Conservation (phyloP, 2,329 filamentous ascomycete species). For the Nigrograna mackinnonii region DNA sequence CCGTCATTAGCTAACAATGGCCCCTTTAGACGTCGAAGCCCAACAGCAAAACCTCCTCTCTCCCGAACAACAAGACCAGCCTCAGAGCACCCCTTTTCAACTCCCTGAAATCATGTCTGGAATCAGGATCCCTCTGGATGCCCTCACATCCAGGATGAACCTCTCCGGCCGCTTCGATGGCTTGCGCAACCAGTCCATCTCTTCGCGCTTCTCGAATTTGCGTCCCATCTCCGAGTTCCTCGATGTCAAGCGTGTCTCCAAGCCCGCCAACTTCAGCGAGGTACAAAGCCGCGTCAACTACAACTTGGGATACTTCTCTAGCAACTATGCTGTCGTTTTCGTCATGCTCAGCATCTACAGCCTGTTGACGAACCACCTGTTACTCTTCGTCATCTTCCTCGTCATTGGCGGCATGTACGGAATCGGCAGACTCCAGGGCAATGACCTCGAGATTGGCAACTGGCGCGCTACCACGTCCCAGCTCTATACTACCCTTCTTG, state of each 20-base stretch:
- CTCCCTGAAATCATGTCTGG: conserved; percentile 66
- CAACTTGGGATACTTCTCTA: conserved; percentile 96
- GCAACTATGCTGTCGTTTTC: conserved; percentile 96
- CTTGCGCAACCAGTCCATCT: conserved; percentile 77
- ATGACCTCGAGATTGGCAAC: conserved; percentile 83
- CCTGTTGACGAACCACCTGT: conserved; percentile 80
- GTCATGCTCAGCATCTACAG: conserved; percentile 96
- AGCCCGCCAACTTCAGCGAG: conserved; percentile 88
- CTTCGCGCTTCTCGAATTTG: conserved; percentile 87
- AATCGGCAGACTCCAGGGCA: conserved; percentile 86
- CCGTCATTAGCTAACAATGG: conserved; percentile 27
- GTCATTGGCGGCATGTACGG: conserved; percentile 85
- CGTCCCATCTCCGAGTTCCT: conserved; percentile 91
- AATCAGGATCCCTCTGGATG: conserved; percentile 91
- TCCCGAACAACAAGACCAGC: conserved; percentile 17
- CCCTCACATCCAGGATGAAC: conserved; percentile 88
- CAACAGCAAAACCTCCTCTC: conserved; percentile 28
- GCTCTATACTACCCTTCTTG: conserved; percentile 86
- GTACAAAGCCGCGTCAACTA: conserved; percentile 93
- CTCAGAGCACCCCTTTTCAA: neutral
- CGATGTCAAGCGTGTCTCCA: conserved; percentile 93
- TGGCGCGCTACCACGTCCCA: conserved; percentile 86
- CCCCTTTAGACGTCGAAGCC: conserved; percentile 28
- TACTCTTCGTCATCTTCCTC: conserved; percentile 92
- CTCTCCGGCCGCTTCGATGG: conserved; percentile 82